These are phyloP conservation scores for Stellera chamaejasme DNA, from an alignment of 345 rosid genomes.

Conservation along the genomic window DNA sequence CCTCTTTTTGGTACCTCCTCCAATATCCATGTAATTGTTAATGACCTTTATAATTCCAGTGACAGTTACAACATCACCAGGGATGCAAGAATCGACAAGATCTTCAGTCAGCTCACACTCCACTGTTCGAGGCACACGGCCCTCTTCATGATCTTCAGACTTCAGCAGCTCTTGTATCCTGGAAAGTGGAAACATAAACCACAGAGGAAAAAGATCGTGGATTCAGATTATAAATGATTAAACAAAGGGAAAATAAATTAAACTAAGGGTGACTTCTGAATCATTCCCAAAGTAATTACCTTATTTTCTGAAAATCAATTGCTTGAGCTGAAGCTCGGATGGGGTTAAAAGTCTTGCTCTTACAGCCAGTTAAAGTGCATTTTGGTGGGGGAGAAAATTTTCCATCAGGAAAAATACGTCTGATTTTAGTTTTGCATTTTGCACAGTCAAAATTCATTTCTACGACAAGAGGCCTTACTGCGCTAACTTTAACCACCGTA, in stretches of 20 bases:
- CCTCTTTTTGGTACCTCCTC: conserved; percentile 60
- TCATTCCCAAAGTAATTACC: conserved; percentile 26
- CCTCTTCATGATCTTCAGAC: conserved; percentile 92
- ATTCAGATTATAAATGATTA: conserved; percentile 1
- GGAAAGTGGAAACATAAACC: conserved; percentile 10
- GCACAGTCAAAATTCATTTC: conserved; percentile 70
- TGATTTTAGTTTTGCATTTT: conserved; percentile 60
- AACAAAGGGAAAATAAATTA: neutral
- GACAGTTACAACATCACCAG: conserved; percentile 98
- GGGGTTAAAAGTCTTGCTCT: conserved; percentile 67
- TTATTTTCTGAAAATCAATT: conserved; percentile 90
- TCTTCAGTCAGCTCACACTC: conserved; percentile 94
- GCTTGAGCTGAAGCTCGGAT: conserved; percentile 67
- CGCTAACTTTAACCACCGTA: conserved; percentile 82
- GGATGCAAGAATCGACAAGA: conserved; percentile 84
- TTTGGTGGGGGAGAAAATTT: conserved; percentile 74
- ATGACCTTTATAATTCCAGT: conserved; percentile 86
- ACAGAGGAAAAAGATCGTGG: neutral
- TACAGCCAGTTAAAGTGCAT: conserved; percentile 78
- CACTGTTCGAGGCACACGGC: conserved; percentile 94
- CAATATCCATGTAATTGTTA: conserved; percentile 86
- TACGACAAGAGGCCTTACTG: conserved; percentile 73
- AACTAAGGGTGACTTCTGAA: neutral
- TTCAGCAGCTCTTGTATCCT: conserved; percentile 78
- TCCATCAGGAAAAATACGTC: conserved; percentile 71